Percentiles rank a stretch among this genome's conserved stretches.
phyloP scores from a whole-genome alignment of 768 basidiomycete species.

The Vararia minispora region DNA sequence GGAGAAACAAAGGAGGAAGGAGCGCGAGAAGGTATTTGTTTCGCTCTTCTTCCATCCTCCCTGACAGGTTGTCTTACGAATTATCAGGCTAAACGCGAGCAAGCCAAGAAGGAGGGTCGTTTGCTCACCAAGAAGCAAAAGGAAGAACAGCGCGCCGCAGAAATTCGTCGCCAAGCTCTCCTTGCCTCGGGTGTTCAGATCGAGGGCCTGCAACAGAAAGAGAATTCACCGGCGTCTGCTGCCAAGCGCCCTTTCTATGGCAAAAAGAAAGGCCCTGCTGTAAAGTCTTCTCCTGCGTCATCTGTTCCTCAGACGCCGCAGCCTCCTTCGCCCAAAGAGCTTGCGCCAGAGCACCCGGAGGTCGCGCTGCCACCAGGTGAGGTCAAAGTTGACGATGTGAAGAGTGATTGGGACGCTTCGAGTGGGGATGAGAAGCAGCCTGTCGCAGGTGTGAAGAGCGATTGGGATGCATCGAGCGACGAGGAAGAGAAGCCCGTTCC shows the following conservation, averaged over 20 bases:
- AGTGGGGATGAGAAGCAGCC: slow-evolving; percentile 38
- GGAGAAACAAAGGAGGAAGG: slow-evolving; percentile 75
- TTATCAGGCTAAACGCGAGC: slow-evolving; percentile 71
- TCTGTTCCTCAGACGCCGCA: slow-evolving; percentile 32
- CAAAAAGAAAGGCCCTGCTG: slow-evolving; percentile 63
- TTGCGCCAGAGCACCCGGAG: slow-evolving; percentile 16
- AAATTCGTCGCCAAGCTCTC: slow-evolving; percentile 83
- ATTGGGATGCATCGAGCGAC: slow-evolving; percentile 42
- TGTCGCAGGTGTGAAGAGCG: slow-evolving; percentile 9
- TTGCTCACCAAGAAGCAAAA: slow-evolving; percentile 97
- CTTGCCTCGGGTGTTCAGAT: slow-evolving; percentile 84
- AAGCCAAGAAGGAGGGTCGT: slow-evolving; percentile 88
- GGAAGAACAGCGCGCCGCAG: slow-evolving; percentile 83
- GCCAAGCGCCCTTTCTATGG: slow-evolving; percentile 77
- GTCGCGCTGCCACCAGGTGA: slow-evolving; percentile 18
- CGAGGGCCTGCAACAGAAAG: slow-evolving; percentile 71
- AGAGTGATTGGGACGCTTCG: slow-evolving; percentile 54
- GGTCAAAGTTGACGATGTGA: slow-evolving; percentile 22
- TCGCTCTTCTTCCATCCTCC: slow-evolving; percentile 1
- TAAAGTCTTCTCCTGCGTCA: slow-evolving; percentile 41
- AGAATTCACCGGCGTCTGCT: no score
- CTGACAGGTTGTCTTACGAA: slow-evolving; percentile 3
- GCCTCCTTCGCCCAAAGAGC: slow-evolving; percentile 10
- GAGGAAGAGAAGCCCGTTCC: slow-evolving; percentile 33
- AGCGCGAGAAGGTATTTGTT: slow-evolving; percentile 67